phyloP scores from a whole-genome alignment of 1,139 yeast genomes.

The Yamadazyma taylorii region DNA sequence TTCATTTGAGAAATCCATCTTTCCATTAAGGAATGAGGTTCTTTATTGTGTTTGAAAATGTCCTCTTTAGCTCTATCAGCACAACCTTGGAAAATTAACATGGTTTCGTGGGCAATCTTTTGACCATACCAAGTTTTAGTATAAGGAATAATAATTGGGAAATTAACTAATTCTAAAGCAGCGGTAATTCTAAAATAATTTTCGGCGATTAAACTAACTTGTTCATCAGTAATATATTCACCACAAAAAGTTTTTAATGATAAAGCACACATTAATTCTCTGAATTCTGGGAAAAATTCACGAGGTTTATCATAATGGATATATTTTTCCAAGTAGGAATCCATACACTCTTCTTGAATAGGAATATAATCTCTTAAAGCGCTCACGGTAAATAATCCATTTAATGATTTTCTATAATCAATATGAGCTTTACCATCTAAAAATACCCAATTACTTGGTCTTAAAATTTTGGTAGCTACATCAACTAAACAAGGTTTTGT shows the following conservation, averaged over 20 bases:
- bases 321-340: conserved; percentile 70
- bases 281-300: conserved; percentile 86
- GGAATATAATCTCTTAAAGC: conserved; percentile 87
- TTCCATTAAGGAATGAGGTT: conserved; percentile 88
- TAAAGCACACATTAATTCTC: conserved; percentile 94
- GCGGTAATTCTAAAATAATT: conserved; percentile 90
- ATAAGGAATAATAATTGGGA: conserved; percentile 93
- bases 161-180: conserved; percentile 93
- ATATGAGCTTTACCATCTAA: conserved; percentile 93
- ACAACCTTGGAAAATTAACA: conserved; percentile 85
- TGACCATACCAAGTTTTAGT: conserved; percentile 98
- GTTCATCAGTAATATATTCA: conserved; percentile 87
- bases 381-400: conserved; percentile 80
- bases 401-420: conserved; percentile 87
- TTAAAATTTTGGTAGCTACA: conserved; percentile 86
- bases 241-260: conserved; percentile 95
- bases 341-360: conserved; percentile 79
- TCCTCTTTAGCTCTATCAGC: conserved; percentile 83
- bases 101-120: conserved; percentile 87
- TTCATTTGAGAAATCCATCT: conserved; percentile 90
- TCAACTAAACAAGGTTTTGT: conserved; percentile 98
- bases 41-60: conserved; percentile 70
- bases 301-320: conserved; percentile 60
- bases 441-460: conserved; percentile 98
- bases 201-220: conserved; percentile 83